phyloP scores from a whole-genome alignment of 371 early-diverging fungal species.

The Mucor piriformis region DNA sequence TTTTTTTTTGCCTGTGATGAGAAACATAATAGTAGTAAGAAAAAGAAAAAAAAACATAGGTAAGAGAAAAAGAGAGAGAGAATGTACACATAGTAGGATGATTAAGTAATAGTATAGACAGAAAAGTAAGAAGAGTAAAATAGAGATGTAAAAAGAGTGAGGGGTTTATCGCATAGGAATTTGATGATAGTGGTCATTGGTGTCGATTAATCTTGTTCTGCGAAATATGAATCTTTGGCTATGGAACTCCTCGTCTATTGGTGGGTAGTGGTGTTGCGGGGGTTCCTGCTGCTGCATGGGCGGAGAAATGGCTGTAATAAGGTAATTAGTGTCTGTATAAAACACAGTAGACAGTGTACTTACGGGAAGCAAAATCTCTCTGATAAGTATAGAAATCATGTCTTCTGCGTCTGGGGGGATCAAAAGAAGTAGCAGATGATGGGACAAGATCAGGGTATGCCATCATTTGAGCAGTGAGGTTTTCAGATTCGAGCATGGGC shows the following conservation, averaged over 20 bases:
- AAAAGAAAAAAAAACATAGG: neutral
- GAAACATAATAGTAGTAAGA: neutral
- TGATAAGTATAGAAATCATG: conserved; percentile 20
- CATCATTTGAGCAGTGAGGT: conserved; percentile 29
- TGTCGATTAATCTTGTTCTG: conserved; percentile 7
- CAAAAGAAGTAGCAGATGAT: neutral
- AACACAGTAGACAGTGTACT: neutral
- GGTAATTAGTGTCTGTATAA: neutral
- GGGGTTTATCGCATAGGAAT: conserved; percentile 11
- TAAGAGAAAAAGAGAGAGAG: neutral
- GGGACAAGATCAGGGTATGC: conserved; percentile 24
- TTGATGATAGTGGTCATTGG: conserved; percentile 7
- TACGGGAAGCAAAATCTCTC: conserved; percentile 10
- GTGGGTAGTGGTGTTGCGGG: neutral
- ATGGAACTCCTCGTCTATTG: conserved; percentile 4
- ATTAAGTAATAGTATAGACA: neutral
- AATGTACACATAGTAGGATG: neutral
- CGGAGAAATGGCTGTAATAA: neutral
- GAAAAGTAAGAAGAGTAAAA: neutral
- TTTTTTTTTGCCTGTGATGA: neutral
- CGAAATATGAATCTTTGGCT: conserved; percentile 3
- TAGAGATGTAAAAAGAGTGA: neutral
- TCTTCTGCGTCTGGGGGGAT: conserved; percentile 11
- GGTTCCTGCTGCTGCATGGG: conserved; percentile 3
- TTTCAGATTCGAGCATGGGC: conserved; percentile 53